Evolutionary conservation across 2,329 filamentous ascomycete species (phyloP), one percentile per base, ranked within the genome.

Genomic region (Talaromyces sp.): DNA sequence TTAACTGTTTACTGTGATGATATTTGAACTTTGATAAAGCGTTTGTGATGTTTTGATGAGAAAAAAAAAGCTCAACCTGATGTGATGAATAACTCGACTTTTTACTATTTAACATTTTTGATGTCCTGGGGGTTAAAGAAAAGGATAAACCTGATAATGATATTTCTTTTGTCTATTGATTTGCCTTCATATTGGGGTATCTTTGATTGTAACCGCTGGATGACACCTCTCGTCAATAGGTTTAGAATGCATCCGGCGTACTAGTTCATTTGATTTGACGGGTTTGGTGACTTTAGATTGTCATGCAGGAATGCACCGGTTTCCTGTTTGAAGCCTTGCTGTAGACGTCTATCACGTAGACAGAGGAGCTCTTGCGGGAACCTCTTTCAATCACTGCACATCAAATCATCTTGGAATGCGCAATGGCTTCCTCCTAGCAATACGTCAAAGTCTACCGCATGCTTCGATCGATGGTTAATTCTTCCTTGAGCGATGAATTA

Each of bases 51-150:
- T 48, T 61, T 61, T 39, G 37, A 63, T 31, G 40, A 60, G 40
- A 60, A 50, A 42, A 21, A 18, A 61, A 64, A 64, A 64, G 63
- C 50, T 64, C 63, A 64, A 64, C 63, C 63, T 64, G 44, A 59
- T 60, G 63, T 39, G 37, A 40, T 18, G 39, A 40, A 58, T 62
- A 57, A 60, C 25, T 60, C 21, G 42, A 42, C 54, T 57, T 42
- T 25, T 42, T 57, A 16, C 28, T 57, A 39, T 57, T 57, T 39
- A 57, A 57, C 21, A 57, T 57, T 39, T n/a, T 28, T 33, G 6
- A 37, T 54, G 35, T 60, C 37, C 37, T 50, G 23, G 58, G 58
- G 18, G 3, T 28, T 28, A 28, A 42, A 28, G 37, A 37, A 40
- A 40, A 33, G 25, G 33, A 46, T 60, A 60, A 60, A 28, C 46